Base-by-base conservation (phyloP, 331 rosid species). In the Acacia pycnantha region DNA sequence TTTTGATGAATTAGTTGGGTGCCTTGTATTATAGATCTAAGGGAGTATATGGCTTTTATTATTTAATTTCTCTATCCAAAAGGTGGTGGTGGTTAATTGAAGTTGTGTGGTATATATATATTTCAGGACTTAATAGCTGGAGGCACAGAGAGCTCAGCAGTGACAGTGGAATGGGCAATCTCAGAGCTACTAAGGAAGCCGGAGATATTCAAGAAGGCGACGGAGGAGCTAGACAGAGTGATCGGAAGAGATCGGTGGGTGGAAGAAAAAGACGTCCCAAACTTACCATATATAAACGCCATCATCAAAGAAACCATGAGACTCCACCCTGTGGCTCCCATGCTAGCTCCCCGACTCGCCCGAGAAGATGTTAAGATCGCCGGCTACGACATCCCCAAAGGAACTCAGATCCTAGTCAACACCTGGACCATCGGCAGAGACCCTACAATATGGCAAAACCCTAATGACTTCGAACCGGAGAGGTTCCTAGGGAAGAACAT, bases 101-200 rank as follows among this genome's bases (percentile, higher is more conserved):
- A n/a, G n/a, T n/a, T n/a, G n/a, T n/a, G n/a, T n/a, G n/a, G n/a
- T n/a, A n/a, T n/a, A n/a, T 11, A 3, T 47, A 0, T 53, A 19
- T 16, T 5, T 58, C 82, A 94, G 97, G 95, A 94, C 65, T 44
- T 92, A 14, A 89, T 94, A 73, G 92, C 97, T 0, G 94, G 97
- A 4, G 97, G 97, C n/a, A 94, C 98, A 6, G 97, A 92, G 86
- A 94, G 92, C 83, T 92, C 97, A 7, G 89, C 95, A 0, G 91
- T 87, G 19, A 90, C 91, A 0, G 91, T 92, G 29, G 98, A 92
- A 84, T 94, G 98, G 98, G 94, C 95, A 58, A 90, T 94, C 1
- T 35, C 86, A 0, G 98, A 94, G 82, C 71, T 94, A 14, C 56
- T 94, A 18, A 82, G 10, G 66, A 94, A 62, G 83, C 98, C 98